Evolutionary conservation across 1,139 yeast genomes (phyloP).

Genomic region (Meyerozyma elateridarum): DNA sequence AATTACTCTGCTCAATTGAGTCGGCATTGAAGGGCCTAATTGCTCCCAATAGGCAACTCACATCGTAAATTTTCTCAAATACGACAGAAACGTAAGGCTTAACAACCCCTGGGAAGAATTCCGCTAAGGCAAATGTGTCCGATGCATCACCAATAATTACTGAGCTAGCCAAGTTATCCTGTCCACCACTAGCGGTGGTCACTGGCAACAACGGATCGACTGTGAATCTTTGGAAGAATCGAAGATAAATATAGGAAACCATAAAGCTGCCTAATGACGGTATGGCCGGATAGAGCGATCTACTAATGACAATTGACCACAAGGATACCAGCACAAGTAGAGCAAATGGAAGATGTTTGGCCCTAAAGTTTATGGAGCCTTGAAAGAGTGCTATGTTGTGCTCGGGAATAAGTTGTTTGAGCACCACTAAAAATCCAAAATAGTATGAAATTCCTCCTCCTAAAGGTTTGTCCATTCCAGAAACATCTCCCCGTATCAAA

Average conservation of each 20-base stretch:
- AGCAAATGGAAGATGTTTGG: constrained; percentile 70
- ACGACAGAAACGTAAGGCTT: constrained; percentile 51
- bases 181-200: constrained; percentile 21
- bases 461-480: constrained; percentile 43
- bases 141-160: constrained; percentile 77
- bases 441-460: constrained; percentile 74
- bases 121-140: constrained; percentile 78
- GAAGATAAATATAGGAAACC: constrained; percentile 66
- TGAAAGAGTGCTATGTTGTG: constrained; percentile 69
- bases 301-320: constrained; percentile 36
- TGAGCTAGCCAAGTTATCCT: constrained; percentile 19
- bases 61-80: constrained; percentile 50
- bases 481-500: constrained; percentile 31
- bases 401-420: constrained; percentile 87
- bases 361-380: constrained; percentile 60
- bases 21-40: constrained; percentile 67
- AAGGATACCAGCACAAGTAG: constrained; percentile 41
- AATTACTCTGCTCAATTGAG: constrained; percentile 67
- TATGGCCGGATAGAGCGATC: constrained; percentile 49
- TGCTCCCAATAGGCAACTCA: constrained; percentile 50
- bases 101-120: constrained; percentile 66
- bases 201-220: constrained; percentile 38
- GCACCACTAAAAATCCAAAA: constrained; percentile 75
- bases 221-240: constrained; percentile 60
- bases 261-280: constrained; percentile 71